Conservation (phyloP, 495 filamentous ascomycete genomes). For the Physcia stellaris region DNA sequence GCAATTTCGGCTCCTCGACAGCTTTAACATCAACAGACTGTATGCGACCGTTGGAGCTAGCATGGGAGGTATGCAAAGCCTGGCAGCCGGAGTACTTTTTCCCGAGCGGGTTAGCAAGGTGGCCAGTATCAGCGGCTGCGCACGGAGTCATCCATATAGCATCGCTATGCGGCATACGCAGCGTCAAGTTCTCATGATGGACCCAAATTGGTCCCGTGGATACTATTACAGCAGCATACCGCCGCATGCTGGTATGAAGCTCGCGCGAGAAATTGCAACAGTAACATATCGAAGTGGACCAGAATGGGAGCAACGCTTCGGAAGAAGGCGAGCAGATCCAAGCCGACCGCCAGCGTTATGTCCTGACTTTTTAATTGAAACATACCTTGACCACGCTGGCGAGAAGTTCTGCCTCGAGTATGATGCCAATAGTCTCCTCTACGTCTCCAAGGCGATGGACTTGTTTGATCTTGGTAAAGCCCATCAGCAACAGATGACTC, state of each 20-base stretch:
- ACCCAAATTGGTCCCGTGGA: conserved; percentile 92
- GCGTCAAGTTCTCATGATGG: conserved; percentile 96
- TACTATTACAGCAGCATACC: conserved; percentile 87
- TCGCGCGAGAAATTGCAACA: conserved; percentile 93
- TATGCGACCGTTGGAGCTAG: conserved; percentile 90
- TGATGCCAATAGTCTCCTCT: conserved; percentile 90
- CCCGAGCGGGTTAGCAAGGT: conserved; percentile 67
- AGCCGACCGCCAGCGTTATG: conserved; percentile 80
- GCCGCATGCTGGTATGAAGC: conserved; percentile 93
- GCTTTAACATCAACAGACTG: conserved; percentile 61
- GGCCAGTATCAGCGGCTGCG: conserved; percentile 86
- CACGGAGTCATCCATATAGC: conserved; percentile 90
- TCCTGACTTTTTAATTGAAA: conserved; percentile 95
- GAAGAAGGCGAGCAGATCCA: conserved; percentile 72
- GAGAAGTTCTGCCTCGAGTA: conserved; percentile 99
- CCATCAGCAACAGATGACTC: conserved; percentile 40
- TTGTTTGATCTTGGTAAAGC: conserved; percentile 78
- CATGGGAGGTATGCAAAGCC: conserved; percentile 98
- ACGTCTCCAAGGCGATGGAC: conserved; percentile 98
- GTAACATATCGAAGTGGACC: conserved; percentile 94
- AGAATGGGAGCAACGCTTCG: conserved; percentile 96
- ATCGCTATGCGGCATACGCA: conserved; percentile 99
- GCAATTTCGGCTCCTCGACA: conserved; percentile 81
- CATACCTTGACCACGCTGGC: conserved; percentile 94
- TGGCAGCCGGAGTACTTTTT: conserved; percentile 81